These are phyloP conservation scores for Bruguiera sexangula DNA, from an alignment of 345 rosid species.

Conservation along the genomic window DNA sequence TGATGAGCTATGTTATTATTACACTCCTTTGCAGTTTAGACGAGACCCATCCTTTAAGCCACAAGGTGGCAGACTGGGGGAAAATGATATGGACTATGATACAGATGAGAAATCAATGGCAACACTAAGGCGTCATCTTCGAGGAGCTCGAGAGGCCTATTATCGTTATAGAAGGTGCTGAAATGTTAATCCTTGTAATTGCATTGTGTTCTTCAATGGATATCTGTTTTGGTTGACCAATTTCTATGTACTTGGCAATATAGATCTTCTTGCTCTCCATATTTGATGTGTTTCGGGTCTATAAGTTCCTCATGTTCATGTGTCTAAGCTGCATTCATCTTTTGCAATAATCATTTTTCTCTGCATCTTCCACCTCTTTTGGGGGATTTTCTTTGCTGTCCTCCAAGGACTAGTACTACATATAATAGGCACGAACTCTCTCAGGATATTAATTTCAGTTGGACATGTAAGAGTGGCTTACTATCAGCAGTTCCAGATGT, in stretches of 20 bases:
- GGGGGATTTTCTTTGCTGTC: conserved; percentile 1
- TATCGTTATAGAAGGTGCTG: conserved; percentile 90
- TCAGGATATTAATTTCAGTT: not conserved
- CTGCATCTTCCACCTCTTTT: not conserved
- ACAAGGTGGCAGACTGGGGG: conserved; percentile 96
- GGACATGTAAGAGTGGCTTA: not conserved
- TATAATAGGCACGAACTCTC: too few species aligned
- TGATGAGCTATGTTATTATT: conserved; percentile 13
- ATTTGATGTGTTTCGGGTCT: not conserved
- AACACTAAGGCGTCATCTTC: conserved; percentile 90
- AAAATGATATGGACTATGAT: conserved; percentile 99
- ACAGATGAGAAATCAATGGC: conserved; percentile 99
- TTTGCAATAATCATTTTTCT: not conserved
- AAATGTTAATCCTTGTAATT: conserved; percentile 2
- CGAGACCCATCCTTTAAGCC: conserved; percentile 96
- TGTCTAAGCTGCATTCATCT: not conserved
- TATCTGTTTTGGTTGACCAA: not conserved
- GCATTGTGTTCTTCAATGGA: not conserved
- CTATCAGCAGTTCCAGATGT: too few species aligned
- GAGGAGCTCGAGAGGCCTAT: conserved; percentile 87
- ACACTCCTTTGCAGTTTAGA: conserved; percentile 56
- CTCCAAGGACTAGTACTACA: not conserved
- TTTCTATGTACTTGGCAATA: conserved; percentile 4
- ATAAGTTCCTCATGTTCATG: not conserved
- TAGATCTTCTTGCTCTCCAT: not conserved